phyloP scores from a whole-genome alignment of 345 rosid species.

The Clarkia xantiana region DNA sequence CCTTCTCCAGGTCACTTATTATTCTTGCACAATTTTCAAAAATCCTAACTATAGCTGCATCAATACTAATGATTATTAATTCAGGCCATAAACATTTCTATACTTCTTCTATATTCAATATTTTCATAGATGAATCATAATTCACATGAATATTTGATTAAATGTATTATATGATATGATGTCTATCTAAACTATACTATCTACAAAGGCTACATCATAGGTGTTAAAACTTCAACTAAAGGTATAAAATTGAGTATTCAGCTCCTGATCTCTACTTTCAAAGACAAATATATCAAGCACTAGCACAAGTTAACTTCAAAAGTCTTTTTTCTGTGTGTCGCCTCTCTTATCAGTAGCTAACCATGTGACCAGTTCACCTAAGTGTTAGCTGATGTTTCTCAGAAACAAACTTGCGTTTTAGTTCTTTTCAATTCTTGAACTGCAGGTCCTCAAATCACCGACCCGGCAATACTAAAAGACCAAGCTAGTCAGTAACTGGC shows the following conservation, averaged over 20 bases:
- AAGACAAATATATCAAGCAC: too few species aligned
- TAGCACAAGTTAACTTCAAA: too few species aligned
- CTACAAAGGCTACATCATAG: too few species aligned
- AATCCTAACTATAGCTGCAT: neutral
- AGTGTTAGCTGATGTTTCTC: neutral
- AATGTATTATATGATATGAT: too few species aligned
- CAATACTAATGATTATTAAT: neutral
- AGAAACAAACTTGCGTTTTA: neutral
- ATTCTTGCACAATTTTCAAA: neutral
- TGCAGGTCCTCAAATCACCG: slow-evolving; percentile 62
- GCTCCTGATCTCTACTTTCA: too few species aligned
- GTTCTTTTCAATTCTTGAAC: neutral
- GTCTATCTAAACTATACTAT: too few species aligned
- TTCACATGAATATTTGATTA: too few species aligned
- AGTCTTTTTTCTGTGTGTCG: too few species aligned
- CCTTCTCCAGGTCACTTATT: slow-evolving; percentile 47
- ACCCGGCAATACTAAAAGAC: slow-evolving; percentile 45
- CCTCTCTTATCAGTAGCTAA: too few species aligned
- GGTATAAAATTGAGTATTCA: too few species aligned
- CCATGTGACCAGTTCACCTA: neutral
- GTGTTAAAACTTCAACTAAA: too few species aligned
- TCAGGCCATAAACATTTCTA: neutral
- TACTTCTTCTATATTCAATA: neutral
- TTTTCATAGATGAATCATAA: neutral
- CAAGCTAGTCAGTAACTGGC: slow-evolving; percentile 62